These are phyloP conservation scores for Musa beccarii DNA, from an alignment of 176 grass and related monocot species.

Conservation along the genomic window DNA sequence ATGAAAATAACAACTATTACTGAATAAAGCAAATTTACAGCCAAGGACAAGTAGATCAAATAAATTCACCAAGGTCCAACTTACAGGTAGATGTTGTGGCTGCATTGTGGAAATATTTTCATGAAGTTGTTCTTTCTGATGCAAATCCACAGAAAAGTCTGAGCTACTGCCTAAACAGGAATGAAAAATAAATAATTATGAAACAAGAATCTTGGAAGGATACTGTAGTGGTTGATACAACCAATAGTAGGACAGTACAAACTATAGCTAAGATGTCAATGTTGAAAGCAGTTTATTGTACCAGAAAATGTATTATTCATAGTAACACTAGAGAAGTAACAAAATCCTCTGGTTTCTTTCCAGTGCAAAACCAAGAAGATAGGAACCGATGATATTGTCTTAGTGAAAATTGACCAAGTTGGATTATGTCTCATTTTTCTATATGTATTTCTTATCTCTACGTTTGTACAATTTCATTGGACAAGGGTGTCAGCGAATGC, in stretches of 20 bases:
- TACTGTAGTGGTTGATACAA: neutral
- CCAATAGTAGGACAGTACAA: neutral
- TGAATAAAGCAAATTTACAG: neutral
- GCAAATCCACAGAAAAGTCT: conserved; percentile 84
- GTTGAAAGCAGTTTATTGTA: too few species aligned
- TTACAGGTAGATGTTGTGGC: conserved; percentile 68
- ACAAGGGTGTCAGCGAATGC: neutral
- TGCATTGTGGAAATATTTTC: conserved; percentile 84
- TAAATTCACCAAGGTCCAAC: conserved; percentile 14
- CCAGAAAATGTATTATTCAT: too few species aligned
- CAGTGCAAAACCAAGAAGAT: too few species aligned
- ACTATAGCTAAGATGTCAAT: neutral
- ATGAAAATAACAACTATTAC: neutral
- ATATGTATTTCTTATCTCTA: too few species aligned
- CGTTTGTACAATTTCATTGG: neutral
- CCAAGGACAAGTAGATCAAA: neutral
- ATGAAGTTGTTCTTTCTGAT: conserved; percentile 95
- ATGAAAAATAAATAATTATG: conserved; percentile 7
- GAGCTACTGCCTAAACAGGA: conserved; percentile 48
- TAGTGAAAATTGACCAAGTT: too few species aligned
- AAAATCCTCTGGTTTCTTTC: too few species aligned
- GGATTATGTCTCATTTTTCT: too few species aligned
- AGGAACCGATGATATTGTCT: too few species aligned
- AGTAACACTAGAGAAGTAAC: too few species aligned
- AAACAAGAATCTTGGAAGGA: neutral